phyloP scores from a whole-genome alignment of 2,329 filamentous ascomycete species.

The Akanthomyces dipterigenus region DNA sequence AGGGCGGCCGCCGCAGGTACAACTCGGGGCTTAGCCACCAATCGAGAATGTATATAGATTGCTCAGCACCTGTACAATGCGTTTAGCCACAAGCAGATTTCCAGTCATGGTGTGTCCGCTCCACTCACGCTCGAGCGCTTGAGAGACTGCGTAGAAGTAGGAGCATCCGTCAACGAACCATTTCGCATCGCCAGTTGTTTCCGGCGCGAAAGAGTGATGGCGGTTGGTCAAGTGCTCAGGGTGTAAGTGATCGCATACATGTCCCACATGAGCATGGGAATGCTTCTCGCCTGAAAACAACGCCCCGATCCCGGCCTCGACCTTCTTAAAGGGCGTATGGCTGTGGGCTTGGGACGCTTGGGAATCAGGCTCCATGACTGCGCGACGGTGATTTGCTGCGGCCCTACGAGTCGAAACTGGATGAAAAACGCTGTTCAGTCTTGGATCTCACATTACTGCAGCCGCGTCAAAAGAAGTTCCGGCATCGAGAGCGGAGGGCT shows the following conservation, averaged over 20 bases:
- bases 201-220: slow-evolving; percentile 64
- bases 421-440: background rate
- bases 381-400: background rate
- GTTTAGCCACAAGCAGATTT: background rate
- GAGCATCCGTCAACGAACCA: slow-evolving; percentile 83
- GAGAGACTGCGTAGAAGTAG: slow-evolving; percentile 80
- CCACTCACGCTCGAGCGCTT: slow-evolving; percentile 59
- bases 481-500: background rate
- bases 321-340: slow-evolving; percentile 26
- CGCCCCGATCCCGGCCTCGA: slow-evolving; percentile 36
- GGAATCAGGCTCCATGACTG: slow-evolving; percentile 6
- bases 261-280: slow-evolving; percentile 37
- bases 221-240: slow-evolving; percentile 42
- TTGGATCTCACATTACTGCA: background rate
- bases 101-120: background rate
- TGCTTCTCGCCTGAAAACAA: slow-evolving; percentile 34
- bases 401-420: background rate
- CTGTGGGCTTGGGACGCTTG: background rate
- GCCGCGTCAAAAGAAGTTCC: background rate
- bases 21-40: slow-evolving; percentile 90
- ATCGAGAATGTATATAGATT: slow-evolving; percentile 79
- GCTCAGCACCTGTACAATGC: slow-evolving; percentile 48
- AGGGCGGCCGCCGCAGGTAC: slow-evolving; percentile 76
- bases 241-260: slow-evolving; percentile 35
- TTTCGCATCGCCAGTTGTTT: slow-evolving; percentile 68